Base-by-base conservation (phyloP, 2,329 filamentous ascomycete genomes). In the Botryotinia calthae region DNA sequence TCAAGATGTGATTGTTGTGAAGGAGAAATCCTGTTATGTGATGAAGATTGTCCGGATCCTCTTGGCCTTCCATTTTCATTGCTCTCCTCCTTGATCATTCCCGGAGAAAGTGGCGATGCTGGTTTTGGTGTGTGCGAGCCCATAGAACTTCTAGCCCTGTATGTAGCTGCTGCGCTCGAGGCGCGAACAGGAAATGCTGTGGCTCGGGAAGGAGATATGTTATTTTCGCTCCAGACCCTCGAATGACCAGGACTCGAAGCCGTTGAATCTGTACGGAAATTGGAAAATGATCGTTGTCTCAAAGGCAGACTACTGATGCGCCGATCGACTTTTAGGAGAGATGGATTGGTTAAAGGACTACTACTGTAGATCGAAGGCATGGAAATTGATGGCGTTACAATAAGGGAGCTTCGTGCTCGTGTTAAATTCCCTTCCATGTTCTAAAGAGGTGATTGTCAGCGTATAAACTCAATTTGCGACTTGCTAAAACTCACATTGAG, bases 401-500 rank as follows among this genome's bases (percentile, higher is more conserved):
- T 85, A 37, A 93, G 84, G 16, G 91, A 91, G 75, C 88, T 89
- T 78, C 93, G 89, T 44, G 94, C 95, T 74, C 93, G 91, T 73
- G 87, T 91, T 31, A 98, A 85, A 78, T 98, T 98, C 54, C 92
- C 94, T 82, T 98, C 95, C 94, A 98, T 97, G 46, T 93, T 92
- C 94, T 97, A 81, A 34, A 72, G 51, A 58, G 44, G 42, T 16
- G 10, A 51, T 46, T n/a, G 72, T 79, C 66, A 79, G 75, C 59
- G 44, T 7, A 22, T 66, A 46, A 40, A 40, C 7, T 25, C 37
- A 28, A 22, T 22, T 42, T 42, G 22, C 10, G 48, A 64, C 22
- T 28, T 14, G 22, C 28, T 14, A 8, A 12, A 54, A 83, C 93
- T 81, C 86, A 97, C 94, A 80, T 93, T 96, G 74, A 98, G 85